Percentiles rank a stretch among this genome's conserved stretches.
phyloP scores from a whole-genome alignment of 371 early-diverging fungal genomes.

The Cokeromyces recurvatus region DNA sequence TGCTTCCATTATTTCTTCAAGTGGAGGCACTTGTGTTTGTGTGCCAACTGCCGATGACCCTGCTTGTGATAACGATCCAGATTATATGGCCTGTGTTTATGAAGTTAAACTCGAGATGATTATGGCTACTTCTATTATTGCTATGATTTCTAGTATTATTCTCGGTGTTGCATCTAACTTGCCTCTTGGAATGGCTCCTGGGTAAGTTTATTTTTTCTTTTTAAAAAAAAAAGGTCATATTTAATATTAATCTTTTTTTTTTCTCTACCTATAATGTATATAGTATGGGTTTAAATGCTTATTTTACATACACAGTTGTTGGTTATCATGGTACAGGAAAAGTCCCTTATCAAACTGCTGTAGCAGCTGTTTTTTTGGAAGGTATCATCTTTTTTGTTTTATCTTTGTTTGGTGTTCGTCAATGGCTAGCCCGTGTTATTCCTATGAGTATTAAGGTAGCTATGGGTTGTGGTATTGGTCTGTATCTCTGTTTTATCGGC shows the following conservation, averaged over 20 bases:
- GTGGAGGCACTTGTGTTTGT: constrained; percentile 75
- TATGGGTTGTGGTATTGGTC: constrained; percentile 73
- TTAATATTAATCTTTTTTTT: background rate
- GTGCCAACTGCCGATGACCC: constrained; percentile 38
- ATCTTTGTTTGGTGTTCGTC: constrained; percentile 71
- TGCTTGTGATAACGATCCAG: constrained; percentile 40
- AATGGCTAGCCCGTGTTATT: constrained; percentile 70
- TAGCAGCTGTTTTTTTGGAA: constrained; percentile 78
- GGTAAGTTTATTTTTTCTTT: constrained; percentile 13
- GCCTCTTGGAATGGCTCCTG: constrained; percentile 75
- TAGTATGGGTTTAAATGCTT: constrained; percentile 76
- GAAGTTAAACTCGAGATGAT: constrained; percentile 64
- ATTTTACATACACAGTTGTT: constrained; percentile 77
- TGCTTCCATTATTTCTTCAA: constrained; percentile 68
- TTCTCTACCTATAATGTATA: background rate
- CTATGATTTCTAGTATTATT: constrained; percentile 59
- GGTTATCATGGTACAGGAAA: constrained; percentile 73
- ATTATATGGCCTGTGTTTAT: constrained; percentile 59
- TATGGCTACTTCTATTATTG: constrained; percentile 65
- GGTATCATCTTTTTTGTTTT: constrained; percentile 71
- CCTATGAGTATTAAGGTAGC: constrained; percentile 71
- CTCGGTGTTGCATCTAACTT: constrained; percentile 73
- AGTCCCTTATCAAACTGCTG: constrained; percentile 62
- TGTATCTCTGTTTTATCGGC: constrained; percentile 73
- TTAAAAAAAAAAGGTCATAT: background rate